Evolutionary conservation across 768 basidiomycete species (phyloP).

Genomic region (Kwoniella europaea): DNA sequence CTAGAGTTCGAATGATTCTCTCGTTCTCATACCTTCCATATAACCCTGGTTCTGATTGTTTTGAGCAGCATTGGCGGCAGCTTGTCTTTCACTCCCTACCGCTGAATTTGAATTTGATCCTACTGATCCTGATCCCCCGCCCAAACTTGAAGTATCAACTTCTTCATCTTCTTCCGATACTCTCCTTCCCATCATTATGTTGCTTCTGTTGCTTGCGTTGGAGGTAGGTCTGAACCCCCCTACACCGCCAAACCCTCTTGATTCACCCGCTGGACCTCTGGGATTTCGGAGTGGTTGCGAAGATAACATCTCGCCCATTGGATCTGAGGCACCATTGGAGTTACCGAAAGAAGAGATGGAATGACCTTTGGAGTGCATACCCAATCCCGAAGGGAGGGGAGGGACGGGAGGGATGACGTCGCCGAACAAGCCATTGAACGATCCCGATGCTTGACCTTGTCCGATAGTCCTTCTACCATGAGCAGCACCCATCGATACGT

Average conservation of each 20-base stretch:
- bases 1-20: constrained; percentile 45
- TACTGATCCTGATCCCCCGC: constrained; percentile 19
- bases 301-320: constrained; percentile 2
- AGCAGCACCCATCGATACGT: constrained; percentile 50
- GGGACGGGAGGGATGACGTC: constrained; percentile 48
- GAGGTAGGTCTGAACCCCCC: constrained; percentile 15
- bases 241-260: constrained; percentile 43
- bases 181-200: constrained; percentile 14
- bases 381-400: constrained; percentile 40
- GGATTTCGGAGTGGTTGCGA: constrained; percentile 48
- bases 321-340: background rate
- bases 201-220: constrained; percentile 10
- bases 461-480: constrained; percentile 41
- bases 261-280: constrained; percentile 51
- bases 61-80: constrained; percentile 1
- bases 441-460: constrained; percentile 25
- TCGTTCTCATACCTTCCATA: constrained; percentile 40
- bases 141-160: constrained; percentile 13
- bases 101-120: constrained; percentile 14
- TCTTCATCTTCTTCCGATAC: constrained; percentile 33
- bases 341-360: constrained; percentile 22
- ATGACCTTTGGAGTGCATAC: constrained; percentile 20
- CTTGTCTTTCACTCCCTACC: constrained; percentile 14
- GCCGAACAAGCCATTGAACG: constrained; percentile 51
- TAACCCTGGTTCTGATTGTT: background rate